A percentile compares a stretch with the other conserved stretches of the same genome.
These are phyloP conservation scores for Bruguiera sexangula DNA, from an alignment of 345 rosid species.

Conservation along the genomic window DNA sequence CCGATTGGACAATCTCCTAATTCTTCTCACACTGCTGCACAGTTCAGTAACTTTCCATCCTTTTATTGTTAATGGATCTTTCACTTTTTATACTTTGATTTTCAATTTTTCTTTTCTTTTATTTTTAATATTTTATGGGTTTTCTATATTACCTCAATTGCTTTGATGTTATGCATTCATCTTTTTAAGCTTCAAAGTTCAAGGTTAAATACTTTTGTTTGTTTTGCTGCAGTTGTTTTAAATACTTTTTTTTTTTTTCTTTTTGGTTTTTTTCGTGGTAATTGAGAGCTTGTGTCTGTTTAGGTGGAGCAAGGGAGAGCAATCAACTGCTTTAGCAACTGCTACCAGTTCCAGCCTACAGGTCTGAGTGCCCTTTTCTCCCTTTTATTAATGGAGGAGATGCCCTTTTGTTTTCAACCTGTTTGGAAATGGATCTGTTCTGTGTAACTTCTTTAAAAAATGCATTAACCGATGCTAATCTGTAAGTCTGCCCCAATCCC, in stretches of 20 bases:
- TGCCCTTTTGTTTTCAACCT: neutral
- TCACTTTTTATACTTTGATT: neutral
- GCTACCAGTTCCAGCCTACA: constrained; percentile 59
- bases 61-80: neutral
- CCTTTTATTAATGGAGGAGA: neutral
- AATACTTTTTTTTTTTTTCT: neutral
- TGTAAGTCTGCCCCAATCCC: neutral
- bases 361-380: constrained; percentile 34
- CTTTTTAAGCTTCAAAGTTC: neutral
- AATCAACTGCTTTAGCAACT: constrained; percentile 80
- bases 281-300: neutral
- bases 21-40: constrained; percentile 44
- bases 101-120: neutral
- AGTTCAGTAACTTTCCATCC: constrained; percentile 31
- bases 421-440: no score
- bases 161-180: neutral
- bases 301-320: constrained; percentile 78
- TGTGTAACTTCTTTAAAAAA: neutral
- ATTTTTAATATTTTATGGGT: neutral
- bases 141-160: neutral
- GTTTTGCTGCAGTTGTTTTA: no score
- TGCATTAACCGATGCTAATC: neutral
- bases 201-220: no score
- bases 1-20: constrained; percentile 65
- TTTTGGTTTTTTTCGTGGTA: no score